Conservation (phyloP, 192 early-diverging fungal genomes). For the Coemansia erecta region DNA sequence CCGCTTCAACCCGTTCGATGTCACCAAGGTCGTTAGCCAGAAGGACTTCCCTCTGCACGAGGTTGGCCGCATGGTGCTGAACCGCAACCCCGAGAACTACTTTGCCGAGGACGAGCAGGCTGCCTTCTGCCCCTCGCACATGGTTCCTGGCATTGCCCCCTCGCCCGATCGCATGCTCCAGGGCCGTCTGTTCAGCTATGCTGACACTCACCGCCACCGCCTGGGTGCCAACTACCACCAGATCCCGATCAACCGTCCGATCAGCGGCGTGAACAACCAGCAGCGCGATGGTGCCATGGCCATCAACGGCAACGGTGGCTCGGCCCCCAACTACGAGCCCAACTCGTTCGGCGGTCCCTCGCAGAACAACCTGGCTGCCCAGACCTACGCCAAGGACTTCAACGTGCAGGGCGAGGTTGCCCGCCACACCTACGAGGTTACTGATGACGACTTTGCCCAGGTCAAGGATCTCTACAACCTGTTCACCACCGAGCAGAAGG, state of each 20-base stretch:
- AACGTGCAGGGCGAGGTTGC: conserved; percentile 55
- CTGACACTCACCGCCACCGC: conserved; percentile 84
- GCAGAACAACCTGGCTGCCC: conserved; percentile 58
- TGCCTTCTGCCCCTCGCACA: conserved; percentile 74
- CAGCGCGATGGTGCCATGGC: conserved; percentile 76
- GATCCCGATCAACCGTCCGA: conserved; percentile 80
- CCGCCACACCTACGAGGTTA: conserved; percentile 58
- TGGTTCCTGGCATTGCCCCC: conserved; percentile 80
- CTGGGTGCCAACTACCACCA: conserved; percentile 77
- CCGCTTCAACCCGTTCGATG: conserved; percentile 76
- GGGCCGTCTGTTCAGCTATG: conserved; percentile 81
- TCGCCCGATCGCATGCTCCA: conserved; percentile 81
- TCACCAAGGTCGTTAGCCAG: conserved; percentile 82
- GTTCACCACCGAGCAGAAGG: conserved; percentile 61
- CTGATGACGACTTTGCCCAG: conserved; percentile 68
- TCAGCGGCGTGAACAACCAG: conserved; percentile 61
- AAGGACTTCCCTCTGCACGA: conserved; percentile 73
- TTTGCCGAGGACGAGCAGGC: conserved; percentile 84
- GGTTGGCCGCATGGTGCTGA: conserved; percentile 73
- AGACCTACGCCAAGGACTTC: conserved; percentile 54
- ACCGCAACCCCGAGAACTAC: conserved; percentile 83
- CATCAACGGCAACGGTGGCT: conserved; percentile 60
- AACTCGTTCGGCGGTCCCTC: conserved; percentile 60
- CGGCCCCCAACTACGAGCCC: conserved; percentile 71
- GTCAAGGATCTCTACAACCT: conserved; percentile 65